phyloP scores from a whole-genome alignment of 805 yeast species.

The Pachysolen tannophilus region DNA sequence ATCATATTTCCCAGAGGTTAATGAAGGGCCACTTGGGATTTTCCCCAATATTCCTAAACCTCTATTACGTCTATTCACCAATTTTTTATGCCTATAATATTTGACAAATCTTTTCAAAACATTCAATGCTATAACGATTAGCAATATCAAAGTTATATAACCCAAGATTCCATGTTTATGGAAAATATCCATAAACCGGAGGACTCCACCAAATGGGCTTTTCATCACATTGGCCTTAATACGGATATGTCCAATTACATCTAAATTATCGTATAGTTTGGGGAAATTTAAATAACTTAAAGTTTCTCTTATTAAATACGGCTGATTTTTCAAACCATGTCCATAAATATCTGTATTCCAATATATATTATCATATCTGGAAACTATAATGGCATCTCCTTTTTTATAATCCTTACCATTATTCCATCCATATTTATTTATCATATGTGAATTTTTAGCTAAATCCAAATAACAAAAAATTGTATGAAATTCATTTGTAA shows the following conservation, averaged over 20 bases:
- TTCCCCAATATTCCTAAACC: constrained; percentile 7
- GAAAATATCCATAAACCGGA: constrained; percentile 34
- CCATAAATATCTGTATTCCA: constrained; percentile 30
- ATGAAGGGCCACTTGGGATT: no score
- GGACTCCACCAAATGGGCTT: constrained; percentile 31
- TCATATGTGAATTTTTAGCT: constrained; percentile 23
- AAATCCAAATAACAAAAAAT: constrained; percentile 46
- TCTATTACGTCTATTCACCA: constrained; percentile 5
- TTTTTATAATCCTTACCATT: constrained; percentile 25
- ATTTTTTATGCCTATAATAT: not conserved
- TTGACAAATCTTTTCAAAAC: not conserved
- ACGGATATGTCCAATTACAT: constrained; percentile 9
- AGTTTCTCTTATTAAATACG: constrained; percentile 26
- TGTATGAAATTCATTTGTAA: constrained; percentile 29
- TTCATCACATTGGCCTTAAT: constrained; percentile 26
- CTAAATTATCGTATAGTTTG: constrained; percentile 8
- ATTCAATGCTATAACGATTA: not conserved
- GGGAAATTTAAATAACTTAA: constrained; percentile 30
- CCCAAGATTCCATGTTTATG: constrained; percentile 38
- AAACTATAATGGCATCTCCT: constrained; percentile 53
- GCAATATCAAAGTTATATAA: constrained; percentile 17
- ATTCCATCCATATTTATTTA: constrained; percentile 27
- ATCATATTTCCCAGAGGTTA: no score
- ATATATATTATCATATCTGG: constrained; percentile 25
- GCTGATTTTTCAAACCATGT: constrained; percentile 22